Evolutionary conservation across 345 rosid genomes (phyloP).

Genomic region (Trapa incisa): DNA sequence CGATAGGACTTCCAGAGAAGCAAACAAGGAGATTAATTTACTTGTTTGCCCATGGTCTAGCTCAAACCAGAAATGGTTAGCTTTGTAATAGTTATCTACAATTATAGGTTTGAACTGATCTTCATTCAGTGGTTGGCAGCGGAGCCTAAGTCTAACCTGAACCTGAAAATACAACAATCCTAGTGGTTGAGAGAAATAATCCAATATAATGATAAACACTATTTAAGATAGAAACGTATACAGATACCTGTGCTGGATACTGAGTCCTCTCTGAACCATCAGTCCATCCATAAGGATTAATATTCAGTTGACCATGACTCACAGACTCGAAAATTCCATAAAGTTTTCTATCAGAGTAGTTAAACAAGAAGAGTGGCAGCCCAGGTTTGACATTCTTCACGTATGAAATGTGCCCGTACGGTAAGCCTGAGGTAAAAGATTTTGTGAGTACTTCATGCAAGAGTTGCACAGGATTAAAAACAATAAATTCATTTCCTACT

Average conservation of each 20-base stretch:
- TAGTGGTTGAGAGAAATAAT: neutral
- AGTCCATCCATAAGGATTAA: conserved; percentile 63
- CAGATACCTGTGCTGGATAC: conserved; percentile 69
- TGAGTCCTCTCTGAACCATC: conserved; percentile 43
- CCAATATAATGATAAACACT: neutral
- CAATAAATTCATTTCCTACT: neutral
- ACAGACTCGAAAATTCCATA: conserved; percentile 77
- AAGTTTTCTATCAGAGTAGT: conserved; percentile 60
- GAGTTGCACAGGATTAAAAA: neutral
- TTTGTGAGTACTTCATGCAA: conserved; percentile 5
- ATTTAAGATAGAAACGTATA: neutral
- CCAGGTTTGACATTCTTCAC: conserved; percentile 50
- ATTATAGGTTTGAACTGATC: conserved; percentile 44
- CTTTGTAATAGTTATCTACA: conserved; percentile 40
- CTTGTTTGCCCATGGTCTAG: conserved; percentile 57
- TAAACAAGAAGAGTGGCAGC: conserved; percentile 71
- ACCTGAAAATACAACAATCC: conserved; percentile 29
- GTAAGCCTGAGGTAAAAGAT: conserved; percentile 41
- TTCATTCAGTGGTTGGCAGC: conserved; percentile 59
- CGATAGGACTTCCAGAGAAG: conserved; percentile 32
- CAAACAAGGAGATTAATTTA: conserved; percentile 38
- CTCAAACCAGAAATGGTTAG: conserved; percentile 59
- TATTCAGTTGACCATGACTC: conserved; percentile 48
- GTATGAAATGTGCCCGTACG: conserved; percentile 37
- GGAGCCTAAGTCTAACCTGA: conserved; percentile 33